Conservation (phyloP, 352 stramenopile genomes). For the Phytophthora agathidicida region DNA sequence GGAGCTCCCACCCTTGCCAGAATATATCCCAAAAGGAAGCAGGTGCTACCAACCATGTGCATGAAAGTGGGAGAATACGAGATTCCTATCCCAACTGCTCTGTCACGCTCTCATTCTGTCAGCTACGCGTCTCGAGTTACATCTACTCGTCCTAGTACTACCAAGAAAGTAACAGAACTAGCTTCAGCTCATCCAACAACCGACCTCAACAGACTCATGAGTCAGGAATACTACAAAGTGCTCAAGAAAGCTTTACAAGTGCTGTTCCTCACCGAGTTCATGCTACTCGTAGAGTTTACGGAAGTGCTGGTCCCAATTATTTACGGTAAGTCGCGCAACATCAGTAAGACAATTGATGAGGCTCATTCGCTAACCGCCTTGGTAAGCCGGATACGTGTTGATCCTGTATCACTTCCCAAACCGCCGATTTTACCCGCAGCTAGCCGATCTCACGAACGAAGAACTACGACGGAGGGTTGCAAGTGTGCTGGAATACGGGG, state of each 20-base stretch:
- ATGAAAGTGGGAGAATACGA: background rate
- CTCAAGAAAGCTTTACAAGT: slow-evolving; percentile 25
- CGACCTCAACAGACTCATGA: slow-evolving; percentile 1
- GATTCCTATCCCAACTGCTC: background rate
- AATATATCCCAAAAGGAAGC: slow-evolving; percentile 10
- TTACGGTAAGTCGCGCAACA: slow-evolving; percentile 33
- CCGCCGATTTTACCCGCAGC: slow-evolving; percentile 31
- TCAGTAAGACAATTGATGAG: no score
- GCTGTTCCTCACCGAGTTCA: slow-evolving; percentile 46
- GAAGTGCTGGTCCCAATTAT: slow-evolving; percentile 41
- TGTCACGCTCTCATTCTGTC: background rate
- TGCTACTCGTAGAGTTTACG: slow-evolving; percentile 47
- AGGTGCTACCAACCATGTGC: slow-evolving; percentile 20
- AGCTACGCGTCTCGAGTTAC: background rate
- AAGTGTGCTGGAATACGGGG: slow-evolving; percentile 18
- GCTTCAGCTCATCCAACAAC: background rate
- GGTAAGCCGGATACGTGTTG: slow-evolving; percentile 27
- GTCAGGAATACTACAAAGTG: slow-evolving; percentile 9
- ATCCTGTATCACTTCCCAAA: slow-evolving; percentile 39
- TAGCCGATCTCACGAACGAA: slow-evolving; percentile 10
- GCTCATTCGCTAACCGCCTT: background rate
- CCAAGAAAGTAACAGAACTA: background rate
- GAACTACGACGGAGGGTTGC: slow-evolving; percentile 12
- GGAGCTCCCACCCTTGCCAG: background rate
- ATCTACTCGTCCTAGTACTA: background rate